Conservation (phyloP, 2,329 filamentous ascomycete species). For the Domatiomyces catenatus region DNA sequence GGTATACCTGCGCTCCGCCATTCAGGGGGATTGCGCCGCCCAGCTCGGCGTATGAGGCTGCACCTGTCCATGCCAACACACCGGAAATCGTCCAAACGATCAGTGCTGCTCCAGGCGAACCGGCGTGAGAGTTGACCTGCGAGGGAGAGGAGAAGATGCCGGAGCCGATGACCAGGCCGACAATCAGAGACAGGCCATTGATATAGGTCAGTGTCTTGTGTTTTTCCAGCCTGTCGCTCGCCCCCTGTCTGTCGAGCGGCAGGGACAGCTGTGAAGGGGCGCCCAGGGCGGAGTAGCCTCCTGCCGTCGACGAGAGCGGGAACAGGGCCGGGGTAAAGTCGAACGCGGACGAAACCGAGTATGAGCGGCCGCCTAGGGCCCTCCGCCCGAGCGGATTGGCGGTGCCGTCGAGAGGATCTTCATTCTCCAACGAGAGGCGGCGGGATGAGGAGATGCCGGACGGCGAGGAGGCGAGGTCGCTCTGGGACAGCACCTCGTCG, state of each 20-base stretch:
- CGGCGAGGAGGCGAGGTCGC: conserved; percentile 43
- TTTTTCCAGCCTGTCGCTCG: conserved; percentile 72
- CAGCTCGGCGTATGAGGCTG: conserved; percentile 85
- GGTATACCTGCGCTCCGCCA: conserved; percentile 82
- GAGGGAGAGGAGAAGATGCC: conserved; percentile 93
- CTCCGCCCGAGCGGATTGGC: conserved; percentile 36
- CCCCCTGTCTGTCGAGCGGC: conserved; percentile 33
- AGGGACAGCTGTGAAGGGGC: conserved; percentile 45
- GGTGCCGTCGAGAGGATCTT: conserved; percentile 52
- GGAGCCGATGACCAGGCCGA: conserved; percentile 87
- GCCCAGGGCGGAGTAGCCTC: conserved; percentile 73
- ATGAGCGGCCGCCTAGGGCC: conserved; percentile 48
- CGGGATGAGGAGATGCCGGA: conserved; percentile 89
- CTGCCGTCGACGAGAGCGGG: conserved; percentile 69
- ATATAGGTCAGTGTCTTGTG: conserved; percentile 91
- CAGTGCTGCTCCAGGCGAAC: conserved; percentile 75
- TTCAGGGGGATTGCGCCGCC: conserved; percentile 92
- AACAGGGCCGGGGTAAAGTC: conserved; percentile 91
- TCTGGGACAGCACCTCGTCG: conserved; percentile 45
- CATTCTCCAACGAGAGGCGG: conserved; percentile 71
- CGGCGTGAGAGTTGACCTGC: conserved; percentile 80
- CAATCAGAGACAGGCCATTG: conserved; percentile 79
- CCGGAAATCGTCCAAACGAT: conserved; percentile 87
- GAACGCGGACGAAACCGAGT: conserved; percentile 84
- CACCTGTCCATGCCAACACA: conserved; percentile 89